Base-by-base conservation (phyloP, 108 stramenopile genomes). In the Aurantiochytrium sp. region DNA sequence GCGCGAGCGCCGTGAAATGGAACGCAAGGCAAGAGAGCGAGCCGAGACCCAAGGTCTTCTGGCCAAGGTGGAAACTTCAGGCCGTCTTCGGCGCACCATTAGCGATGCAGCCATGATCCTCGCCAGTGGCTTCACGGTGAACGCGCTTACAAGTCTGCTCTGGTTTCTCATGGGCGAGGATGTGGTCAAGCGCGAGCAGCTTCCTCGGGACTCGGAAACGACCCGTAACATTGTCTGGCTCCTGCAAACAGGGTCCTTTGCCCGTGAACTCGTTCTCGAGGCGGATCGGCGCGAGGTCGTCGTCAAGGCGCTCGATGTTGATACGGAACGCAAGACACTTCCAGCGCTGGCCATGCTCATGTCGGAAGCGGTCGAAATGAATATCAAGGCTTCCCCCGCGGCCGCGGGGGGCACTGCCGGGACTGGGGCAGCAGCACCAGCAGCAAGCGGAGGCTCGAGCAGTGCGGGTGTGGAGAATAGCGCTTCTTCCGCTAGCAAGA, bases 41-140 rank as follows among this genome's bases (percentile, higher is more conserved):
- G 0, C 44, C 43, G 76, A 83, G 28, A 23, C n/a, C 3, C 76
- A 83, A 23, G 49, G 12, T 16, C 25, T 42, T 8, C 42, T 69
- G 14, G 64, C 64, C 8, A 42, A 10, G 10, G 2, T 18, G 12
- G 64, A 69, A 69, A 69, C 21, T 6, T 69, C 64, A 23, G 51
- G 45, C 25, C 76, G 76, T 6, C n/a, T 25, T 53, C 51, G 49
- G 23, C 76, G 76, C 51, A 53, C 51, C 51, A 53, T 83, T 12
- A 83, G 76, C 51, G 76, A 83, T 1, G 76, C 76, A 1, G 76
- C 76, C n/a, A 83, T 83, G 76, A 83, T 83, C 51, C 28, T 83
- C 23, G 49, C 45, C 10, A 83, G 76, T 4, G 76, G 76, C 0
- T 83, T 83, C 51, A 83, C 76, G 16, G 76, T 83, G 1, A 83